Conservation (phyloP, 176 grass and related monocot species). For the Carex scoparia region DNA sequence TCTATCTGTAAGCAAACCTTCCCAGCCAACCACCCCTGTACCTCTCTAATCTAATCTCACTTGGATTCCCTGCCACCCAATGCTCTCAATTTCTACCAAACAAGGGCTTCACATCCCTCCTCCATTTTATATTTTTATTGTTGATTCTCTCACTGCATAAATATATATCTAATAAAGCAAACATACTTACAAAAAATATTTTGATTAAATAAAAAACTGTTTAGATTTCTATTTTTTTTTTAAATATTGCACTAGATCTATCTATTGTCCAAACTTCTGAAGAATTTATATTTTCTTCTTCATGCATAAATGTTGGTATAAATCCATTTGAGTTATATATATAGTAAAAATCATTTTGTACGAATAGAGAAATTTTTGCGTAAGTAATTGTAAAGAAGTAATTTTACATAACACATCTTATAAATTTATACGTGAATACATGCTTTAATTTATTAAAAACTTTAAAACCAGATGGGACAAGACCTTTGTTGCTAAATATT, state of each 20-base stretch:
- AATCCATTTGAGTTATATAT: not conserved
- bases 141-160: not conserved
- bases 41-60: slow-evolving; percentile 19
- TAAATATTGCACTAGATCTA: not conserved
- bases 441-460: not conserved
- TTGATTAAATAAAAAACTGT: not conserved
- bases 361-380: not conserved
- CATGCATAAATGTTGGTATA: not conserved
- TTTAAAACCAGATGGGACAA: not conserved
- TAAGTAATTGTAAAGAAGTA: not conserved
- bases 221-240: not conserved
- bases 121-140: not conserved
- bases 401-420: not conserved
- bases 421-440: not conserved
- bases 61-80: slow-evolving; percentile 3
- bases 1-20: slow-evolving; percentile 27
- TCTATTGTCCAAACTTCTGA: not conserved
- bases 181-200: not conserved
- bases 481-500: not conserved
- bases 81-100: slow-evolving; percentile 13
- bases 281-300: not conserved
- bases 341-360: not conserved
- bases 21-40: slow-evolving; percentile 27
- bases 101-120: not conserved
- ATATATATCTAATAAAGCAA: not conserved